Base-by-base conservation (phyloP, 192 early-diverging fungal species). In the Mortierella claussenii region DNA sequence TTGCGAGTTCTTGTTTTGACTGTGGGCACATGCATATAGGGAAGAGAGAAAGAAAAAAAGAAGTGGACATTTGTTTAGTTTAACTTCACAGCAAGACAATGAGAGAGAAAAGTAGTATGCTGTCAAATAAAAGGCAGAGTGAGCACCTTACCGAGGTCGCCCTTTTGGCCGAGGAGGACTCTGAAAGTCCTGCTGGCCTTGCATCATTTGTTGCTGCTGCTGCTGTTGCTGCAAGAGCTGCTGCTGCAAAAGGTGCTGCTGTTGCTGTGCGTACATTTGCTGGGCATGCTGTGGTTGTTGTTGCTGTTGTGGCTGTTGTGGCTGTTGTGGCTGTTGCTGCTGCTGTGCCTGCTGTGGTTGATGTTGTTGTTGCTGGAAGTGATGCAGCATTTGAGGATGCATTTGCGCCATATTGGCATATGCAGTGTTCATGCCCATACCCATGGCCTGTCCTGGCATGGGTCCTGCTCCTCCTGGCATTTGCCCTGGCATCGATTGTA, bases 311-410 rank as follows among this genome's bases (percentile, higher is more conserved):
- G 60, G 63, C 13, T 67, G 71, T 17, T 56, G 52, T 4, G 50
- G 56, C 31, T 61, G 58, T 33, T 60, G 63, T 13, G 55, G 52
- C 30, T 74, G 69, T 30, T 64, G 69, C 17, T 63, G 53, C 32
- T 65, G 61, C 32, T 57, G 61, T 5, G 44, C 9, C 3, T 56
- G 32, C 46, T 47, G 28, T 24, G 62, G 69, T 20, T 71, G 69
- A 7, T 60, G 68, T 28, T 46, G 53, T 28, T 61, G 68, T n/a
- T 50, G 56, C 15, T 75, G 71, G 18, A 49, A 34, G 23, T 75
- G 69, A n/a, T 74, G 71, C 42, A 75, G 59, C 63, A 75, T 55
- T 23, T 75, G 71, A 0, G 71, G 71, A 27, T 75, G 71, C 32
- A 75, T 58, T 21, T 75, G 71, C 44, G 51, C 49, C 57, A 65